Evolutionary conservation across 2,329 filamentous ascomycete genomes (phyloP), one percentile per base, ranked within the genome.

Genomic region (Plenodomus lindquistii): DNA sequence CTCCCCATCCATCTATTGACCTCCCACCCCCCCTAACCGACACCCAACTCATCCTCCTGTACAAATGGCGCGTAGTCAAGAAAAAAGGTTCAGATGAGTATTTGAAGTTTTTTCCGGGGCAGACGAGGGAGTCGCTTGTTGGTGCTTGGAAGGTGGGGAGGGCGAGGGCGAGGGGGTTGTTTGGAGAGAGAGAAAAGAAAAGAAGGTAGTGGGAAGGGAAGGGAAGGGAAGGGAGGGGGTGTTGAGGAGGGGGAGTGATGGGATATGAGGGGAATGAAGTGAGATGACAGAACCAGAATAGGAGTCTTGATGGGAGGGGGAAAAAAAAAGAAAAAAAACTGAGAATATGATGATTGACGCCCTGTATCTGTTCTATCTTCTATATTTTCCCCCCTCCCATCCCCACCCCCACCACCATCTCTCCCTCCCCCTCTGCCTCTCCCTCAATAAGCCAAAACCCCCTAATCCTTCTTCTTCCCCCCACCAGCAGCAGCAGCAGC

Each of bases 31-130:
- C 27, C 13, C n/a, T 21, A 10, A 36, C 29, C 10, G 19, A 40
- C 17, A 20, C 29, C n/a, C 13, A 36, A 20, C 38, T 36, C 20
- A 37, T 50, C 17, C 20, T n/a, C 9, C 16, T 50, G 3, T 36
- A 24, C 27, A 41, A 39, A 17, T 39, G 37, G 31, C 44, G 45
- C 22, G 11, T 24, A 1, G n/a, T 38, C 16, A 34, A 19, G 17
- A 50, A 50, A 27, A 42, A 45, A 24, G 39, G 47, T 27, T 42
- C 17, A n/a, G 4, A 3, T 4, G 34, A 11, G 29, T 45, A 31
- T 34, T 4, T 29, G 8, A 24, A 44, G 17, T 15, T 24, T n/a
- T 47, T 47, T 21, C 40, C 45, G 10, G 45, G 40, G 7, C 27
- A 47, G 27, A 42, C 39, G 7, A 17, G 34, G 18, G 16, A 24